Evolutionary conservation across 2,329 filamentous ascomycete species (phyloP).

Genomic region (Calonectria montana): DNA sequence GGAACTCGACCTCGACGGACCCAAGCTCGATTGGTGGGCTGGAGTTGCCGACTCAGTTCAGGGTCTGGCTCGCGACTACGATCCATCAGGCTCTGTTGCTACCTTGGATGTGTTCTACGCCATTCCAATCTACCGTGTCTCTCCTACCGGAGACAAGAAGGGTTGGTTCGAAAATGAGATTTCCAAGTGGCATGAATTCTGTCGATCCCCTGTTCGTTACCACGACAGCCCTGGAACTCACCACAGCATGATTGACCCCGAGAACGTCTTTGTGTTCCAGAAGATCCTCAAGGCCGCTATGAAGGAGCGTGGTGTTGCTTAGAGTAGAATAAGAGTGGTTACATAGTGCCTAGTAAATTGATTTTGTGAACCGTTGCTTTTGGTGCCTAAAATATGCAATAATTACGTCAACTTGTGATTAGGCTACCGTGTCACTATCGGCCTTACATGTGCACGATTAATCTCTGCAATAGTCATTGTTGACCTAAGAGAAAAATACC

Average conservation of each 20-base stretch:
- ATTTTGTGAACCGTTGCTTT: background rate
- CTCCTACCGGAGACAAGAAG: background rate
- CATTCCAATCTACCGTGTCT: background rate
- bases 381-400: background rate
- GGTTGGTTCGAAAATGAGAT: background rate
- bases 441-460: background rate
- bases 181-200: background rate
- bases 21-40: background rate
- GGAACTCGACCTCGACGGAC: background rate
- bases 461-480: fast-evolving
- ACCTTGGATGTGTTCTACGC: background rate
- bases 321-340: background rate
- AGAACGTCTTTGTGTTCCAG: background rate
- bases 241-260: background rate
- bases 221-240: background rate
- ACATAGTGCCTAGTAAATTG: background rate
- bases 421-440: no score
- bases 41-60: background rate
- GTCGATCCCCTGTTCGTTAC: background rate
- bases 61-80: background rate
- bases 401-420: background rate
- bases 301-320: background rate
- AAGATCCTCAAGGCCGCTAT: background rate
- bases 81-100: background rate
- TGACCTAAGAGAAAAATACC: background rate